Evolutionary conservation across 2,329 filamentous ascomycete species (phyloP).

Genomic region (Aureobasidium leucospermi): DNA sequence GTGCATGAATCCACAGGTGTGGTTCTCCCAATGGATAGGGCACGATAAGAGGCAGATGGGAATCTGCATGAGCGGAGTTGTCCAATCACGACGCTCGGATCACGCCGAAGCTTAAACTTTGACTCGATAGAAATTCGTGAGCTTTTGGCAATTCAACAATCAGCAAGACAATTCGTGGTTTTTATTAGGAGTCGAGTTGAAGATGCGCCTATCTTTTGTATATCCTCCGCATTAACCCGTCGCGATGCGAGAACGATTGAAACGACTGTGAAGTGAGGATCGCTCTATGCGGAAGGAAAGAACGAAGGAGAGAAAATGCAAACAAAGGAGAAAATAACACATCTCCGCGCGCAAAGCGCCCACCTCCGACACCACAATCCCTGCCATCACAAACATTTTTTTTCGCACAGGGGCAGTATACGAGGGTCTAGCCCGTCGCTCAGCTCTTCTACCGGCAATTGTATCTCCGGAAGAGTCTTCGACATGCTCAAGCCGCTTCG

Average conservation of each 20-base stretch:
- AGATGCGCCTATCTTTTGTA: neutral
- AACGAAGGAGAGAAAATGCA: neutral
- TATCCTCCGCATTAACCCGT: neutral
- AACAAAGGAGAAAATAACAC: conserved; percentile 1
- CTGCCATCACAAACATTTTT: neutral
- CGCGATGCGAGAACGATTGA: neutral
- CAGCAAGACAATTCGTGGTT: conserved; percentile 5
- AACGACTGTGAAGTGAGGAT: neutral
- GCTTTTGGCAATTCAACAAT: neutral
- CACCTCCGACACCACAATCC: neutral
- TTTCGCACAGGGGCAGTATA: neutral
- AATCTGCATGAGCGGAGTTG: neutral
- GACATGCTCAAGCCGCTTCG: neutral
- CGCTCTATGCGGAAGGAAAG: neutral
- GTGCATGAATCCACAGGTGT: neutral
- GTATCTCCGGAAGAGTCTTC: neutral
- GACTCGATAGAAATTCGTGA: conserved; percentile 10
- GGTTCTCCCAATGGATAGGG: conserved; percentile 7
- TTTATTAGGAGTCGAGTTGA: neutral
- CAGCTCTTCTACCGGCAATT: neutral
- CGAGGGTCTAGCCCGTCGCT: neutral
- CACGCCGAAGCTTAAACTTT: neutral
- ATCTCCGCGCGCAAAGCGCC: conserved; percentile 9
- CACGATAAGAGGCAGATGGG: neutral
- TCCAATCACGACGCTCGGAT: neutral